These are phyloP conservation scores for Suillus spraguei DNA, from an alignment of 768 basidiomycete species.

Conservation along the genomic window DNA sequence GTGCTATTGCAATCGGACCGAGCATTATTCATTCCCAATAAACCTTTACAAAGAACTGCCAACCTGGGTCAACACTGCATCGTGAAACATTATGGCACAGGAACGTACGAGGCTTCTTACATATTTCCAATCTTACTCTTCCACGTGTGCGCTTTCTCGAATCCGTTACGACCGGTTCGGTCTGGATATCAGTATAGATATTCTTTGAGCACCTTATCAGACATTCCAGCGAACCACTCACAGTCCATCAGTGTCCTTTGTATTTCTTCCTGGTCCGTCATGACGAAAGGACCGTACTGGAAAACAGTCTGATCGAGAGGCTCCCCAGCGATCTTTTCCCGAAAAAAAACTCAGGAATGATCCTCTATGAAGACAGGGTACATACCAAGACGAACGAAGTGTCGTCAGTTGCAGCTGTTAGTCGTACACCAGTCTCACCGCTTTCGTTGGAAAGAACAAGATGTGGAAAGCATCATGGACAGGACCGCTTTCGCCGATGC, in stretches of 20 bases:
- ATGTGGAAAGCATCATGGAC: conserved; percentile 66
- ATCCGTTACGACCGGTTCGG: conserved; percentile 79
- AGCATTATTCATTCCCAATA: too few relatives aligned
- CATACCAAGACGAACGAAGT: conserved; percentile 78
- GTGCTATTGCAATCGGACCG: background rate
- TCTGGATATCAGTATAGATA: conserved; percentile 42
- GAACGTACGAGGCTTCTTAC: conserved; percentile 7
- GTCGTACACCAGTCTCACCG: conserved; percentile 66
- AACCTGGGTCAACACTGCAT: background rate
- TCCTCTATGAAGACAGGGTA: conserved; percentile 9
- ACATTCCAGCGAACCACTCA: conserved; percentile 35
- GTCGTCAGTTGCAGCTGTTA: conserved; percentile 59
- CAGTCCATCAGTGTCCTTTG: conserved; percentile 82
- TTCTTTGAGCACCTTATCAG: background rate
- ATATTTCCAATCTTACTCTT: conserved; percentile 70
- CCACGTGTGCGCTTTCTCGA: conserved; percentile 90
- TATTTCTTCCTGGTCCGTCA: conserved; percentile 81
- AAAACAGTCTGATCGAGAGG: conserved; percentile 87
- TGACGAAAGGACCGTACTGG: conserved; percentile 88
- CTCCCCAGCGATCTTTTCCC: conserved; percentile 74
- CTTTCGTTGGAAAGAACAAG: conserved; percentile 71
- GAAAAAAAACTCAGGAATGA: conserved; percentile 11
- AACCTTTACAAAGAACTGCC: background rate
- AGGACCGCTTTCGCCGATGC: conserved; percentile 52
- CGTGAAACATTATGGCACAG: conserved; percentile 1